Conservation (phyloP, 257 asterid species). For the Nicotiana benthamiana region DNA sequence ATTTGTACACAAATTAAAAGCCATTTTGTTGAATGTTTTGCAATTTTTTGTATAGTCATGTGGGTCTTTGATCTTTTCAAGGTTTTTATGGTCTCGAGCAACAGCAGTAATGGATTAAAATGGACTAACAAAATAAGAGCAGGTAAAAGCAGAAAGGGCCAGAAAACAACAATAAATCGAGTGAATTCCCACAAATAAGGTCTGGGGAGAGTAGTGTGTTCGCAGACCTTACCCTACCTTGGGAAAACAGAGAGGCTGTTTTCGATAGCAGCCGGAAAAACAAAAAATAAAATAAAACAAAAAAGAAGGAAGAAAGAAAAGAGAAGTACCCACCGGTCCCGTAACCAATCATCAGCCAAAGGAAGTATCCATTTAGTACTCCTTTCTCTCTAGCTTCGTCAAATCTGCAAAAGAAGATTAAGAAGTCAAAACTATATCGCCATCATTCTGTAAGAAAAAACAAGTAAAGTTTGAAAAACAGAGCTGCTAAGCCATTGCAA, state of each 20-base stretch:
- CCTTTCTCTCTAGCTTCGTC: constrained; percentile 75
- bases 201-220: no score
- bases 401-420: constrained; percentile 43
- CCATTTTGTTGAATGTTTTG: neutral
- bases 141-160: neutral
- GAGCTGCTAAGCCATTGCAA: neutral
- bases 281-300: neutral
- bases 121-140: neutral
- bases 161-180: neutral
- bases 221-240: no score
- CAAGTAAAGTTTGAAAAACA: neutral
- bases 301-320: neutral
- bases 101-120: neutral
- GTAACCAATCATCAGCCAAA: constrained; percentile 81
- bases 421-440: neutral
- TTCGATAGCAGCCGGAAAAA: no score
- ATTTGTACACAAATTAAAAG: neutral
- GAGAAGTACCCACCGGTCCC: constrained; percentile 60
- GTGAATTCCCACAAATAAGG: no score
- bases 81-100: neutral
- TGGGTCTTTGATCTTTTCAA: neutral
- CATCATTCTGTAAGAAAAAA: neutral
- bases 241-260: no score
- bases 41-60: neutral
- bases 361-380: constrained; percentile 65